These are phyloP conservation scores for Arabidopsis suecica DNA, from an alignment of 345 rosid genomes.

Conservation along the genomic window DNA sequence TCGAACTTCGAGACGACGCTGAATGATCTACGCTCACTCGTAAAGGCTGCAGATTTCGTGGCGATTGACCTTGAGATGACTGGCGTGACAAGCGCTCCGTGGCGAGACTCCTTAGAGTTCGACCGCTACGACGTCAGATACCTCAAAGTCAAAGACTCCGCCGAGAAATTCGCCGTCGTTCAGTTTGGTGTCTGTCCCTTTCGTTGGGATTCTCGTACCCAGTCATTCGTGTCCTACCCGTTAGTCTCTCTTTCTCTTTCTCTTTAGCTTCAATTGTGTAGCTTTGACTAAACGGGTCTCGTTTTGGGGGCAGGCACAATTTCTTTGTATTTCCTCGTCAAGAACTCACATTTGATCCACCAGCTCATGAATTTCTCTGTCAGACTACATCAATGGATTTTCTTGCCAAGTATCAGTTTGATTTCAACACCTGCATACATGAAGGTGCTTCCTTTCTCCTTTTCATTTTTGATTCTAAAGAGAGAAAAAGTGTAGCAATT, in stretches of 20 bases:
- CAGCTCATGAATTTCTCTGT: slow-evolving; percentile 78
- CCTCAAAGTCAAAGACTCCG: slow-evolving; percentile 94
- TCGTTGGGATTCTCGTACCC: slow-evolving; percentile 76
- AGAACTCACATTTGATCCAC: slow-evolving; percentile 58
- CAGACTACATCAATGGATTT: slow-evolving; percentile 88
- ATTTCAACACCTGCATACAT: slow-evolving; percentile 80
- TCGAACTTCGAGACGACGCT: slow-evolving; percentile 79
- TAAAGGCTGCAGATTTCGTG: slow-evolving; percentile 82
- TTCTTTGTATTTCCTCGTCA: slow-evolving; percentile 82
- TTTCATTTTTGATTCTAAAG: not conserved
- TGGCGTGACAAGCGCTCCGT: slow-evolving; percentile 83
- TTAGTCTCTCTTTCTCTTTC: slow-evolving; percentile 43
- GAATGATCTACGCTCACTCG: slow-evolving; percentile 58
- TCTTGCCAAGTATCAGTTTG: slow-evolving; percentile 86
- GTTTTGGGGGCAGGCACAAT: slow-evolving; percentile 62
- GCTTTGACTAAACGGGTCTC: not conserved
- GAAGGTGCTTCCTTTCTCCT: slow-evolving; percentile 59
- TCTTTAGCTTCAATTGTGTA: not conserved
- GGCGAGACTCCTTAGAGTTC: slow-evolving; percentile 86
- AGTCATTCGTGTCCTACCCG: slow-evolving; percentile 80
- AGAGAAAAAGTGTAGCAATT: not conserved
- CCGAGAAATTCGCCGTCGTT: slow-evolving; percentile 90
- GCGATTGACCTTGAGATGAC: slow-evolving; percentile 98
- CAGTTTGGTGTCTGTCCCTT: slow-evolving; percentile 97
- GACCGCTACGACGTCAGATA: slow-evolving; percentile 80